Conservation (phyloP, 106 monocot species). For the Platanthera zijinensis region DNA sequence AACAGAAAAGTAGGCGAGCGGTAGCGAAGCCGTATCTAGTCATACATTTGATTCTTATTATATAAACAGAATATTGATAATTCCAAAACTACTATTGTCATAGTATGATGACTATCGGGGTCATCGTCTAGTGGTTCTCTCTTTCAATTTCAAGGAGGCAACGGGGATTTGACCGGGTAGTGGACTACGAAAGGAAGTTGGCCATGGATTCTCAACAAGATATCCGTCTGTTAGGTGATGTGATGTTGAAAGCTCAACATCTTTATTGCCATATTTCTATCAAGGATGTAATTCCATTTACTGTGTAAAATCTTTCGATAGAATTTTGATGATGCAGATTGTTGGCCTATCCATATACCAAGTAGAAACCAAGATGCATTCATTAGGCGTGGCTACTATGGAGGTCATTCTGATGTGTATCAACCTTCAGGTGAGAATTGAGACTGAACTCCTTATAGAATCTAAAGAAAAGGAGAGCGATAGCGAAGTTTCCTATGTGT, state of each 20-base stretch:
- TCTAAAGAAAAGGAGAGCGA: not conserved
- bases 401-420: constrained; percentile 12
- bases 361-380: not conserved
- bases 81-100: too few relatives aligned
- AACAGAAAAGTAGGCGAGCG: too few relatives aligned
- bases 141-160: too few relatives aligned
- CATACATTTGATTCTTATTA: too few relatives aligned
- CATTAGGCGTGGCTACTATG: constrained; percentile 5
- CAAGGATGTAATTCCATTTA: not conserved
- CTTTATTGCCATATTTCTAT: not conserved
- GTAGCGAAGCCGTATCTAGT: too few relatives aligned
- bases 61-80: too few relatives aligned
- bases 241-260: not conserved
- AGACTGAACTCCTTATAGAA: not conserved
- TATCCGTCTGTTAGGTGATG: constrained; percentile 4
- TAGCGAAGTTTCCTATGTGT: constrained; percentile 8
- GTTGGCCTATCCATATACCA: constrained; percentile 7
- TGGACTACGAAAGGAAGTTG: too few relatives aligned
- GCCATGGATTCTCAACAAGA: too few relatives aligned
- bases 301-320: not conserved
- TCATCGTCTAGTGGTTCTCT: too few relatives aligned
- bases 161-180: not conserved
- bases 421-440: constrained; percentile 6
- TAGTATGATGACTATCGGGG: too few relatives aligned
- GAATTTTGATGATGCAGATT: not conserved